Conservation (phyloP, 208 protist genomes). For the Lotmaria passim region DNA sequence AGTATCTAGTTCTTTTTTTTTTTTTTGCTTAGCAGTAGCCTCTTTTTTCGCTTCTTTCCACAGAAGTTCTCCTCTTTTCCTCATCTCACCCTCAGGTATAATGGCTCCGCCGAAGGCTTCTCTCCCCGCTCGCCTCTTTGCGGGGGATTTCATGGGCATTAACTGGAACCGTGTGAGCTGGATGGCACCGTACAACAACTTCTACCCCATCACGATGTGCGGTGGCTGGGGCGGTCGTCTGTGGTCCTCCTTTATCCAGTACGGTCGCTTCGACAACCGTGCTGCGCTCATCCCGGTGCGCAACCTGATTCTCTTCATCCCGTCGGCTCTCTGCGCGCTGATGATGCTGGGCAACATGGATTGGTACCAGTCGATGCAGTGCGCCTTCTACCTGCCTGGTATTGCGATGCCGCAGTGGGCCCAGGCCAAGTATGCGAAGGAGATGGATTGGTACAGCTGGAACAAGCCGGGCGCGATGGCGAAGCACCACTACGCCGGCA, state of each 20-base stretch:
- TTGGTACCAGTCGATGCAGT: constrained; percentile 81
- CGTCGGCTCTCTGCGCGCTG: constrained; percentile 59
- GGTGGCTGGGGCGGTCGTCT: constrained; percentile 81
- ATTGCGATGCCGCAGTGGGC: constrained; percentile 69
- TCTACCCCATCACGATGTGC: constrained; percentile 89
- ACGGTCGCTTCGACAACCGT: constrained; percentile 87
- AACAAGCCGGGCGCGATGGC: constrained; percentile 87
- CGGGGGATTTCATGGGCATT: constrained; percentile 84
- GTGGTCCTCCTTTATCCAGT: constrained; percentile 88
- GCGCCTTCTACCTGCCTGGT: constrained; percentile 54
- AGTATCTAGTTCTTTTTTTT: background rate
- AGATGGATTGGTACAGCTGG: constrained; percentile 75
- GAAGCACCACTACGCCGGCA: constrained; percentile 86
- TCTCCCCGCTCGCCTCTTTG: constrained; percentile 76
- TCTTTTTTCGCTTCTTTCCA: background rate
- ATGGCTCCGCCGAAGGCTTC: constrained; percentile 87
- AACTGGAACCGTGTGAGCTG: constrained; percentile 89
- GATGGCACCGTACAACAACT: constrained; percentile 92
- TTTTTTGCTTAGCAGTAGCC: background rate
- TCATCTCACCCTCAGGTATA: constrained; percentile 9
- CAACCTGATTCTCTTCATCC: constrained; percentile 66
- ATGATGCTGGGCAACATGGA: constrained; percentile 85
- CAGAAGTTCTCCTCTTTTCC: background rate
- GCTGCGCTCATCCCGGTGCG: constrained; percentile 58
- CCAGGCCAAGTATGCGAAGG: constrained; percentile 64